Percentiles rank a stretch among this genome's conserved stretches.
phyloP scores from a whole-genome alignment of 352 stramenopile genomes.

The Globisporangium camurandrum region DNA sequence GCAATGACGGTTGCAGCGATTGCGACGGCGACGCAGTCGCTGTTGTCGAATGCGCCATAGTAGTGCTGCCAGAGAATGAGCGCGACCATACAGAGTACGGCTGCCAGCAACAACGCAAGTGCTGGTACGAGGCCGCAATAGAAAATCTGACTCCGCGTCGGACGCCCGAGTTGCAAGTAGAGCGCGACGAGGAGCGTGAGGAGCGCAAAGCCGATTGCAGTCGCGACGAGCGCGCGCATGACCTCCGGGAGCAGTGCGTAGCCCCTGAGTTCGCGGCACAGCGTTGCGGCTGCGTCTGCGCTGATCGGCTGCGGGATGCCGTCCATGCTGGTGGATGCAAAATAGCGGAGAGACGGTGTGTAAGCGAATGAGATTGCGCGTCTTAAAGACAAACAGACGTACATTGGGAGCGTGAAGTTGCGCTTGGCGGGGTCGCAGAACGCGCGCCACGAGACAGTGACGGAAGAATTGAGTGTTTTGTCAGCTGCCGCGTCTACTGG shows the following conservation, averaged over 20 bases:
- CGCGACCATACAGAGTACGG: slow-evolving; percentile 29
- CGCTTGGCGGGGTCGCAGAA: slow-evolving; percentile 32
- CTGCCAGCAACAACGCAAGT: slow-evolving; percentile 44
- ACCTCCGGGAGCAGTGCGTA: slow-evolving; percentile 21
- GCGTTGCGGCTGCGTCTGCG: slow-evolving; percentile 12
- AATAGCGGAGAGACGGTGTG: too few relatives aligned
- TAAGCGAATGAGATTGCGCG: slow-evolving; percentile 1
- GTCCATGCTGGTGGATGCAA: slow-evolving; percentile 1
- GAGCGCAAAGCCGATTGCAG: slow-evolving; percentile 33
- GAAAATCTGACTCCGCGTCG: slow-evolving; percentile 51
- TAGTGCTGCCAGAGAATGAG: slow-evolving; percentile 54
- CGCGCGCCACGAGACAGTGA: slow-evolving; percentile 29
- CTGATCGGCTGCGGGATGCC: slow-evolving; percentile 12
- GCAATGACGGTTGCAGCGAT: slow-evolving; percentile 61
- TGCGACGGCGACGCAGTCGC: slow-evolving; percentile 64
- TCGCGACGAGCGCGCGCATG: slow-evolving; percentile 36
- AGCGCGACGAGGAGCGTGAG: slow-evolving; percentile 36
- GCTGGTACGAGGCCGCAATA: slow-evolving; percentile 48
- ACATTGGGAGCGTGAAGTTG: slow-evolving; percentile 25
- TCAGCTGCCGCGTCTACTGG: slow-evolving; percentile 13
- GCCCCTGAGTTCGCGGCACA: slow-evolving; percentile 26
- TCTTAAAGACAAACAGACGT: too few relatives aligned
- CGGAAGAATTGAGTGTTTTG: slow-evolving; percentile 19
- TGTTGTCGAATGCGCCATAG: slow-evolving; percentile 52
- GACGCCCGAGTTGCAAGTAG: slow-evolving; percentile 61